Conservation (phyloP, 345 rosid species). For the Anacardium occidentale region DNA sequence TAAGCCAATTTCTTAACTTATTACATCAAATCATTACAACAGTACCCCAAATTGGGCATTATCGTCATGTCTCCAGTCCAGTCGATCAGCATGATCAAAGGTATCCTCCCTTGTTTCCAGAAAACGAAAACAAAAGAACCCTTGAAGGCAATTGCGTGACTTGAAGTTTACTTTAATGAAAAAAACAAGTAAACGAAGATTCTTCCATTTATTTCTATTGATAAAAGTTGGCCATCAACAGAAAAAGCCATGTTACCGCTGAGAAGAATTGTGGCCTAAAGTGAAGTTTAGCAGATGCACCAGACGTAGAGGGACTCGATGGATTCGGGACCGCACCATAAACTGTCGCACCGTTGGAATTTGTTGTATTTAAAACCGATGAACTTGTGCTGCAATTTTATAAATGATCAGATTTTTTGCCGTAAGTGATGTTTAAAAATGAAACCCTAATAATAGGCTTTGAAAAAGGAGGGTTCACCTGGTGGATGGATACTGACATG, state of each 20-base stretch:
- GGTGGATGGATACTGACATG: slow-evolving; percentile 59
- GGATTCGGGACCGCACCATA: slow-evolving; percentile 55
- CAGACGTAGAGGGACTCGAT: slow-evolving; percentile 37
- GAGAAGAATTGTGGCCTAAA: neutral
- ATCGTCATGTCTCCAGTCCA: neutral
- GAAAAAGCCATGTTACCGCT: slow-evolving; percentile 1
- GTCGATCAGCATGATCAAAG: neutral
- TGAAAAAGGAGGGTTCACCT: slow-evolving; percentile 37
- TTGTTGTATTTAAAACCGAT: slow-evolving; percentile 62
- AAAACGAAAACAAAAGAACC: neutral
- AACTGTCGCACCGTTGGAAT: slow-evolving; percentile 58
- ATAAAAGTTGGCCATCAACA: slow-evolving; percentile 10
- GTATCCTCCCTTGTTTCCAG: neutral
- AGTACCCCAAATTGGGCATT: neutral
- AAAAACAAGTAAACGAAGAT: neutral
- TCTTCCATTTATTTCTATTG: neutral
- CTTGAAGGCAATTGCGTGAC: neutral
- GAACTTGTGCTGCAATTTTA: slow-evolving; percentile 54
- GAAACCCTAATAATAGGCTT: too few species aligned
- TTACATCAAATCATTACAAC: neutral
- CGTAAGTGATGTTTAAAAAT: neutral
- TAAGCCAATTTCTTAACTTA: neutral
- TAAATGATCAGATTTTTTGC: neutral
- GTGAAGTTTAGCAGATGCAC: slow-evolving; percentile 20
- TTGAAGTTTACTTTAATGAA: neutral